Conservation (phyloP, 2,329 filamentous ascomycete species). For the Plectosphaerella cucumerina region DNA sequence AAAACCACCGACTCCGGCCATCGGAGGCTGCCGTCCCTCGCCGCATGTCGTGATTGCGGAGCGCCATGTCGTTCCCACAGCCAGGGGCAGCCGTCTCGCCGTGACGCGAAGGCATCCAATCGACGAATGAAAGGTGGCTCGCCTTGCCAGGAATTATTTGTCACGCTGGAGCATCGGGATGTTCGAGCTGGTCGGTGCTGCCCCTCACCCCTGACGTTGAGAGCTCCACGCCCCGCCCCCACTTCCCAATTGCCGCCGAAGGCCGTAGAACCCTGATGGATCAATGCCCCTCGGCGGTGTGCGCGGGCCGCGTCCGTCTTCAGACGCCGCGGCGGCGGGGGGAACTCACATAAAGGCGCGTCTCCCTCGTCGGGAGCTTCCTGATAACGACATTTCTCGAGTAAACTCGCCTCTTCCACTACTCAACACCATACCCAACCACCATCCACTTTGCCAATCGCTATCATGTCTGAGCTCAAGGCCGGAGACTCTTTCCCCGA, state of each 20-base stretch:
- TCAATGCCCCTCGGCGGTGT: neutral
- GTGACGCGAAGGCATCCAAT: no score
- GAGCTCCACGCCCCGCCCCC: no score
- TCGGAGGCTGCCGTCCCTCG: neutral
- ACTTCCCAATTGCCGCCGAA: neutral
- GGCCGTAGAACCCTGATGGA: neutral
- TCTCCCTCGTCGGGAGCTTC: neutral
- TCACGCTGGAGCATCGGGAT: neutral
- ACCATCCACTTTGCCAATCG: neutral
- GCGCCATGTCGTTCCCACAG: neutral
- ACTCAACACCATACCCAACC: constrained; percentile 6
- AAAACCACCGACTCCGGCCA: neutral
- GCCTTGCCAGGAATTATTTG: neutral
- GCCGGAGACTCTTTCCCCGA: constrained; percentile 80
- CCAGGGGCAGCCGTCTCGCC: neutral
- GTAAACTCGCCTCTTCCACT: neutral
- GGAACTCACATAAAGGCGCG: neutral
- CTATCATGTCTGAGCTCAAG: constrained; percentile 63
- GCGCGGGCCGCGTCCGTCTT: neutral
- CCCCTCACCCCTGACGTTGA: neutral
- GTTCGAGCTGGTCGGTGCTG: neutral
- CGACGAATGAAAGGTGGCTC: neutral
- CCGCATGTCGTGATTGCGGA: neutral
- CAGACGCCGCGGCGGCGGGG: no score
- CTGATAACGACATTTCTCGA: neutral